Percentiles rank a stretch among this genome's conserved stretches.
Evolutionary conservation across 345 rosid genomes (phyloP).

Genomic region (Durio zibethinus): DNA sequence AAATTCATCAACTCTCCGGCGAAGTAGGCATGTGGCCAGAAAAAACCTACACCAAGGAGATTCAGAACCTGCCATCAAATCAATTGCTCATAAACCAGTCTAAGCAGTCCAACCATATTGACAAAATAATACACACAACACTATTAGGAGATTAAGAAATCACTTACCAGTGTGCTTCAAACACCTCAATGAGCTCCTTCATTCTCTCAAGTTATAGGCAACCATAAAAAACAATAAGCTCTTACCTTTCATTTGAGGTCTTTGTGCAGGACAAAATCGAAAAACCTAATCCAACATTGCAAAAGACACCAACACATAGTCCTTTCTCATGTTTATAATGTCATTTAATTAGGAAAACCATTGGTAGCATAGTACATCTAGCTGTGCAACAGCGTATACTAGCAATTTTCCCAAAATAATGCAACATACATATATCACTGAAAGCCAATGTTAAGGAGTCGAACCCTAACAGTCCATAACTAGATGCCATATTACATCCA

Average conservation of each 20-base stretch:
- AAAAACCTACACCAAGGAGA: background rate
- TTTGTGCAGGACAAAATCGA: background rate
- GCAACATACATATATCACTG: background rate
- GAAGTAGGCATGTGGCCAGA: background rate
- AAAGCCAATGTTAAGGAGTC: background rate
- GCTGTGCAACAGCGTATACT: background rate
- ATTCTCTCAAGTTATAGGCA: background rate
- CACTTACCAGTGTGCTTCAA: conserved; percentile 9
- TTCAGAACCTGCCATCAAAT: conserved; percentile 19
- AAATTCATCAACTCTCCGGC: background rate
- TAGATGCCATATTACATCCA: background rate
- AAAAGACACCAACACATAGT: background rate
- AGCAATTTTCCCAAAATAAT: conserved; percentile 9
- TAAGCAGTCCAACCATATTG: conserved; percentile 3
- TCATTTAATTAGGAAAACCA: conserved; percentile 6
- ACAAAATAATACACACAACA: background rate
- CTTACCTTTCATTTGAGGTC: conserved; percentile 5
- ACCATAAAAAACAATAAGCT: background rate
- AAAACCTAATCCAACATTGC: background rate
- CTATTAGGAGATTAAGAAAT: conserved; percentile 11
- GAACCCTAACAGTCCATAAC: background rate
- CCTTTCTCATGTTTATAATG: conserved; percentile 4
- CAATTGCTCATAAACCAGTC: background rate
- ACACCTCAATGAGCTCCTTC: background rate
- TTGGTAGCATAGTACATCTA: background rate